phyloP scores from a whole-genome alignment of 257 asterid genomes.

The Solanum sejunctum region DNA sequence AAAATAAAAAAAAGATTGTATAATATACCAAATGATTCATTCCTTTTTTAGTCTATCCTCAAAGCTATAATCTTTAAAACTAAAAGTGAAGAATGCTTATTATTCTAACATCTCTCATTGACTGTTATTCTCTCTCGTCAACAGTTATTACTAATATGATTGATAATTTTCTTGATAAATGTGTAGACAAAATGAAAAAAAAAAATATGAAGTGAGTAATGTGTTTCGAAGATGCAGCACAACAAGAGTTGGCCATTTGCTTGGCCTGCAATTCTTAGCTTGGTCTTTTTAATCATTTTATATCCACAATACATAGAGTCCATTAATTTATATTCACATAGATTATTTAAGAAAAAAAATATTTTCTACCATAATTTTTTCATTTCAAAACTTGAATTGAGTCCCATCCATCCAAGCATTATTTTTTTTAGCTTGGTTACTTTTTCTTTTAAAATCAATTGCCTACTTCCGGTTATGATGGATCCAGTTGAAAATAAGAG shows the following conservation, averaged over 20 bases:
- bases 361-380: too few relatives aligned
- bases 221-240: not conserved
- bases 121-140: not conserved
- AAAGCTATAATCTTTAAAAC: too few relatives aligned
- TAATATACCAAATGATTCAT: not conserved
- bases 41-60: too few relatives aligned
- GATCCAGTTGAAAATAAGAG: not conserved
- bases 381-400: too few relatives aligned
- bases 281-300: not conserved
- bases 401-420: too few relatives aligned
- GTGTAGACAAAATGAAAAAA: not conserved
- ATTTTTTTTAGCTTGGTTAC: too few relatives aligned
- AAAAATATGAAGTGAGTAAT: not conserved
- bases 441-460: too few relatives aligned
- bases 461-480: not conserved
- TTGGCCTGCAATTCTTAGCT: not conserved
- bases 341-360: not conserved
- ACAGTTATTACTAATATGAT: not conserved
- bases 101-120: accelerated
- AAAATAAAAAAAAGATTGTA: not conserved
- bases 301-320: not conserved
- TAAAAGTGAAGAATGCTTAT: not conserved
- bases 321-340: not conserved
- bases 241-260: not conserved
- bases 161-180: not conserved